Evolutionary conservation across 805 yeast species (phyloP), one percentile per base, ranked within the genome.

Genomic region (Yarrowia osloensis): DNA sequence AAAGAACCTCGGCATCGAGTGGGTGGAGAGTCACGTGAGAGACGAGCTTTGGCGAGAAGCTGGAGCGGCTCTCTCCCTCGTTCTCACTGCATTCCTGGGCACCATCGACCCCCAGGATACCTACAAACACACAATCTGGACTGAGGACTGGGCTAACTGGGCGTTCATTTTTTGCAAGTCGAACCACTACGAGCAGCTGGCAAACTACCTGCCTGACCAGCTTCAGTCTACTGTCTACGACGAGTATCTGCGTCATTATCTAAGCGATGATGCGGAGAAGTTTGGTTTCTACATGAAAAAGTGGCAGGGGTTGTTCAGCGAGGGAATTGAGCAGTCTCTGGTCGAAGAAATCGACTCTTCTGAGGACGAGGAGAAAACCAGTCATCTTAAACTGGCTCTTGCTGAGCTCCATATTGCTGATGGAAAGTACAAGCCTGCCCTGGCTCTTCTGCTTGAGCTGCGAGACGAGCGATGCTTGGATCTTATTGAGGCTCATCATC

Each of bases 131-230:
- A 17, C 22, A 17, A 61, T 61, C 11, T 63, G 59, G 33, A 65
- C 40, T 17, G 70, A 77, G 5, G 81, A 86, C 68, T 92, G 98
- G 97, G 83, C 83, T 46, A 78, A 77, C 28, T 88, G 91, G 87
- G 75, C 88, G 3, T 75, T 77, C 69, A 81, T 79, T 15, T 88
- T 87, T 70, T 75, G 86, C 1, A 79, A 83, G 2, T 76, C 82
- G 1, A 80, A 78, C 2, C 83, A 86, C 62, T 75, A 82, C 9
- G 77, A 75, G 2, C 77, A 75, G 8, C 75, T 90, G 35, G 86
- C 87, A 0, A 77, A 79, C 0, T 75, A 80, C 1, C 73, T 95
- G 4, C 98, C 99, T 0, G 70, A 71, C 0, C 74, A 78, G 28
- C 71, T 61, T 70, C 80, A 68, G 59, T 72, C 76, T 70, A 67